Percentiles rank a stretch among this genome's conserved stretches.
phyloP scores from a whole-genome alignment of 2,329 filamentous ascomycete genomes.

The Venturia aucupariae region DNA sequence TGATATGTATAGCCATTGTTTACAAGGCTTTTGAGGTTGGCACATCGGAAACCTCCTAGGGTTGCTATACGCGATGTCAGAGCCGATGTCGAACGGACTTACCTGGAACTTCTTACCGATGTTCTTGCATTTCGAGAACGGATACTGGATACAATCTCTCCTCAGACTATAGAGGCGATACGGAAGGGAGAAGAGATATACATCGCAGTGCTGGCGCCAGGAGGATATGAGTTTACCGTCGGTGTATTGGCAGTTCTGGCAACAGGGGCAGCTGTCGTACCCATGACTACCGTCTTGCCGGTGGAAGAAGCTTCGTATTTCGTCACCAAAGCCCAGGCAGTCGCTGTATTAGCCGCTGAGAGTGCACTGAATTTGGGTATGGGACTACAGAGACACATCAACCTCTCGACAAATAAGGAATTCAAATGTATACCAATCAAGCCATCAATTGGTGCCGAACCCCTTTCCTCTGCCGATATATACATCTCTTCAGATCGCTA shows the following conservation, averaged over 20 bases:
- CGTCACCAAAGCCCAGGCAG: slow-evolving; percentile 31
- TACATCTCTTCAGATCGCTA: slow-evolving; percentile 32
- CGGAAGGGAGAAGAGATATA: slow-evolving; percentile 32
- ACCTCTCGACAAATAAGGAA: slow-evolving; percentile 21
- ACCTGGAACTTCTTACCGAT: slow-evolving; percentile 37
- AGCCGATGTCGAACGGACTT: slow-evolving; percentile 28
- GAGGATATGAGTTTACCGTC: slow-evolving; percentile 41
- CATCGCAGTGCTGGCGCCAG: slow-evolving; percentile 36
- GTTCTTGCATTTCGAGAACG: slow-evolving; percentile 34
- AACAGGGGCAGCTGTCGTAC: slow-evolving; percentile 38
- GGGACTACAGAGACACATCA: slow-evolving; percentile 22
- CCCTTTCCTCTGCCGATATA: slow-evolving; percentile 26
- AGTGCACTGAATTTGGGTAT: slow-evolving; percentile 24
- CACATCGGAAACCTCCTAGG: slow-evolving; percentile 26
- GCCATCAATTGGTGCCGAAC: slow-evolving; percentile 25
- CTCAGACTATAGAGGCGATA: slow-evolving; percentile 22
- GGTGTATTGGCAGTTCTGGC: slow-evolving; percentile 39
- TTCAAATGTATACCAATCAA: slow-evolving; percentile 31
- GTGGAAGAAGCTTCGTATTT: slow-evolving; percentile 39
- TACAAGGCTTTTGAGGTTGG: slow-evolving; percentile 32
- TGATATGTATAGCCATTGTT: slow-evolving; percentile 28
- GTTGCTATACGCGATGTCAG: slow-evolving; percentile 33
- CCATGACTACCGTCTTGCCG: slow-evolving; percentile 34
- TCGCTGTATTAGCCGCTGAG: slow-evolving; percentile 30
- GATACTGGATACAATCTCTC: slow-evolving; percentile 25